Conservation (phyloP, 164 flowering plant genomes). For the Umbellularia californica region DNA sequence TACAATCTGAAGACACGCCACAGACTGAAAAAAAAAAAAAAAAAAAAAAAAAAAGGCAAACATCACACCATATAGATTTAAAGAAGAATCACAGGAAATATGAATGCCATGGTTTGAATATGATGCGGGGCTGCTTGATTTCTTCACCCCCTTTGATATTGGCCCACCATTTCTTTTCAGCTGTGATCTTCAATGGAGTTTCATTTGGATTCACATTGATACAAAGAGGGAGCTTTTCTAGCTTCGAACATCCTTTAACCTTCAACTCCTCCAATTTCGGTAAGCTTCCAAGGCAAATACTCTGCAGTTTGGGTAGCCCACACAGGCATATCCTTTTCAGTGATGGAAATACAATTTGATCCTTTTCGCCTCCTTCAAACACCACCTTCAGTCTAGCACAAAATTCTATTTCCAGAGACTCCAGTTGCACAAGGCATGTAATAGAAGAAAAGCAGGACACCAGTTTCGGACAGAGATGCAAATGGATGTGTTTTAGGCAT, state of each 20-base stretch:
- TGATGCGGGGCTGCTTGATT: background rate
- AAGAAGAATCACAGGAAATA: background rate
- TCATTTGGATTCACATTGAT: background rate
- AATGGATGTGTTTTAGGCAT: background rate
- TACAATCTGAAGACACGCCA: no score
- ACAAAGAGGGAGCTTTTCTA: background rate
- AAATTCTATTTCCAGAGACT: background rate
- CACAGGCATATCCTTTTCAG: background rate
- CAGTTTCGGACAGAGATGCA: background rate
- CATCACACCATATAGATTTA: background rate
- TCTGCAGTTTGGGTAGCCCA: background rate
- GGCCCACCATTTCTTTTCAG: background rate
- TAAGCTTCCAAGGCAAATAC: background rate
- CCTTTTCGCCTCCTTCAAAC: background rate
- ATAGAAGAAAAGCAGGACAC: background rate
- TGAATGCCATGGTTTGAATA: background rate
- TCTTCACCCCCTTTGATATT: background rate
- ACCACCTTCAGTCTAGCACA: background rate
- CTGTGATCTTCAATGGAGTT: background rate
- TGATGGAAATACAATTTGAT: background rate
- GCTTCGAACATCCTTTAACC: background rate
- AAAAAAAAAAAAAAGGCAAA: no score
- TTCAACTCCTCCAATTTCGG: background rate
- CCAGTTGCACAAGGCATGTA: background rate
- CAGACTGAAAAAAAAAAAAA: no score